phyloP scores from a whole-genome alignment of 768 basidiomycete genomes.

The Podaxis sp. region DNA sequence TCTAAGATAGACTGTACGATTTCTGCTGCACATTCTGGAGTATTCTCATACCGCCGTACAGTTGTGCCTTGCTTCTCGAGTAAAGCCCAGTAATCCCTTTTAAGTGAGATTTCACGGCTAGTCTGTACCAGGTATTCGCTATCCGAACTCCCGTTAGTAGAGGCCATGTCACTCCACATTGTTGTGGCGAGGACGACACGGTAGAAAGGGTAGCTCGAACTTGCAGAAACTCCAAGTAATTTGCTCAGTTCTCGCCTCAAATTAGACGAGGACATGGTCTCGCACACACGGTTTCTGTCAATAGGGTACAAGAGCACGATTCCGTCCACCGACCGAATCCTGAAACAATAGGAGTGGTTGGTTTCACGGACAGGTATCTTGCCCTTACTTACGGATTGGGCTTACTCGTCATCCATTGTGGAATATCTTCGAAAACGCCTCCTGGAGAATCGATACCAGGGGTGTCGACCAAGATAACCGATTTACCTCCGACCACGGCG shows the following conservation, averaged over 20 bases:
- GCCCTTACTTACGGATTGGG: neutral
- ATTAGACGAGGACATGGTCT: neutral
- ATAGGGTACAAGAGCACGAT: constrained; percentile 3
- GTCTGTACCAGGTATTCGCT: neutral
- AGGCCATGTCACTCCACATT: neutral
- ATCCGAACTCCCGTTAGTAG: neutral
- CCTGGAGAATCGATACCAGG: neutral
- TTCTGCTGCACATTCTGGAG: neutral
- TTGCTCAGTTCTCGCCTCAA: neutral
- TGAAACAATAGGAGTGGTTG: neutral
- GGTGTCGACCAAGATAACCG: neutral
- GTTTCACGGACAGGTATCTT: neutral
- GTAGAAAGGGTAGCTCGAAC: neutral
- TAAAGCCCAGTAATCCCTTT: neutral
- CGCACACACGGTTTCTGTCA: neutral
- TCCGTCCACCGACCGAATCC: neutral
- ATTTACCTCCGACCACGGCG: neutral
- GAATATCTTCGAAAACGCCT: neutral
- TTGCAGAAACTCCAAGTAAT: neutral
- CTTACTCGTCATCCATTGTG: neutral
- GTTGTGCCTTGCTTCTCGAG: neutral
- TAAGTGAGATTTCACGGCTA: neutral
- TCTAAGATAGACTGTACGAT: neutral
- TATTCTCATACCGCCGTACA: neutral
- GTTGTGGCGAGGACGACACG: neutral